These are phyloP conservation scores for Colletotrichum sp. DNA, from an alignment of 2,329 filamentous ascomycete species.

Conservation along the genomic window DNA sequence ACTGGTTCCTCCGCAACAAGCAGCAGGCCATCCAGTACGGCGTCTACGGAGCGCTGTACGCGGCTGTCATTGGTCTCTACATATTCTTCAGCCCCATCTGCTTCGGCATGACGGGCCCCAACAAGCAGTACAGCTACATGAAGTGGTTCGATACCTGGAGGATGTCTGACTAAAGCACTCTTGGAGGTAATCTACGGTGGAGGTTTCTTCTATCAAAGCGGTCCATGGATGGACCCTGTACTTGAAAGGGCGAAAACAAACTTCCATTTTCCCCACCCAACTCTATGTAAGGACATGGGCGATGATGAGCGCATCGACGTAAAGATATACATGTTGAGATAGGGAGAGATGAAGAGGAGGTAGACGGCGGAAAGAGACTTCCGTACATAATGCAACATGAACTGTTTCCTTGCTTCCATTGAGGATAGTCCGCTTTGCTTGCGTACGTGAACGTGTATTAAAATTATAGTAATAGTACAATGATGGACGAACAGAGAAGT, in stretches of 20 bases:
- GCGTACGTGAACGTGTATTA: constrained; percentile 2
- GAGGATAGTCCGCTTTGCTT: not conserved
- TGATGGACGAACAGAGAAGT: not conserved
- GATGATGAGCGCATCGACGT: not conserved
- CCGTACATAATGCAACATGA: constrained; percentile 19
- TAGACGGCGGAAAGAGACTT: not conserved
- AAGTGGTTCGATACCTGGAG: constrained; percentile 93
- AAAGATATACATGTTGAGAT: not conserved
- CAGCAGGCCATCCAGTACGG: constrained; percentile 67
- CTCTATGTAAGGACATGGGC: constrained; percentile 4
- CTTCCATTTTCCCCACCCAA: not conserved
- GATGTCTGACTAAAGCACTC: constrained; percentile 64
- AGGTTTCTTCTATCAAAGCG: not conserved
- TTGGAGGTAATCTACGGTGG: not conserved
- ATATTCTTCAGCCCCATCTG: constrained; percentile 91
- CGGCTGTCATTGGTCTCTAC: constrained; percentile 79
- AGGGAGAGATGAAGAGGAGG: not conserved
- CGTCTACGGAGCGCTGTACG: constrained; percentile 79
- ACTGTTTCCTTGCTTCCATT: constrained; percentile 8
- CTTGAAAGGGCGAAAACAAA: not conserved
- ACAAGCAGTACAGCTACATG: constrained; percentile 86
- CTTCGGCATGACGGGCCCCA: constrained; percentile 91
- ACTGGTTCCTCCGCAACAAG: constrained; percentile 79
- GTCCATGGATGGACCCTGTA: not conserved
- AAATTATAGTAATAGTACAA: constrained; percentile 18